These are phyloP conservation scores for Vitis cinerea DNA, from an alignment of 164 flowering plant genomes.

Conservation along the genomic window DNA sequence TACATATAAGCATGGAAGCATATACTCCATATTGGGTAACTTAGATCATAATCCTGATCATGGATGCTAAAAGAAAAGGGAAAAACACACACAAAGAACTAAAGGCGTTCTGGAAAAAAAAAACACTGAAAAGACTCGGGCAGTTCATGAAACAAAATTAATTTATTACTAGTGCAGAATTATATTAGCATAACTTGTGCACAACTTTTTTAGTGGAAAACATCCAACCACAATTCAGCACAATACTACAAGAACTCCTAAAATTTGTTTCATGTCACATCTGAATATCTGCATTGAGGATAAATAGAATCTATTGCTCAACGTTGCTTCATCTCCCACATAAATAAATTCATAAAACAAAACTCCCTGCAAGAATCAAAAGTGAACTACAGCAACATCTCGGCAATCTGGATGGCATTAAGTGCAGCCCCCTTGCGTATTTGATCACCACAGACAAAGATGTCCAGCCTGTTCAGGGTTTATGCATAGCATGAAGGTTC, in stretches of 20 bases:
- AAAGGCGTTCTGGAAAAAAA: no score
- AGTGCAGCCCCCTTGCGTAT: slow-evolving; percentile 98
- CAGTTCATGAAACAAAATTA: no score
- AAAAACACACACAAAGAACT: no score
- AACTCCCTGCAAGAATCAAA: neutral
- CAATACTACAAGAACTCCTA: neutral
- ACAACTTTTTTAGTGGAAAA: neutral
- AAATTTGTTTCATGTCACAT: neutral
- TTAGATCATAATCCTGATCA: no score
- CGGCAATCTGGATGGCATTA: slow-evolving; percentile 95
- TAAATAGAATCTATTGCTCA: neutral
- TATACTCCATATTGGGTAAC: no score
- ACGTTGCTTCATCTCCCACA: neutral
- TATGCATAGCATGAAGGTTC: neutral
- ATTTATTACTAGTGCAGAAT: no score
- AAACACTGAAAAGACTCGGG: no score
- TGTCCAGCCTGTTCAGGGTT: slow-evolving; percentile 68
- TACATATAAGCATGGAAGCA: no score
- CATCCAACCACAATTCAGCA: neutral
- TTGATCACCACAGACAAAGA: slow-evolving; percentile 97
- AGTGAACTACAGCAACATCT: slow-evolving; percentile 55
- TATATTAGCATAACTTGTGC: no score
- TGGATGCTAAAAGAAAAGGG: no score
- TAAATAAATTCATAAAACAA: neutral
- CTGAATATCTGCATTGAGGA: neutral